Conservation (phyloP, 225 moss, liverwort and hornwort species). For the Neckera pumila region DNA sequence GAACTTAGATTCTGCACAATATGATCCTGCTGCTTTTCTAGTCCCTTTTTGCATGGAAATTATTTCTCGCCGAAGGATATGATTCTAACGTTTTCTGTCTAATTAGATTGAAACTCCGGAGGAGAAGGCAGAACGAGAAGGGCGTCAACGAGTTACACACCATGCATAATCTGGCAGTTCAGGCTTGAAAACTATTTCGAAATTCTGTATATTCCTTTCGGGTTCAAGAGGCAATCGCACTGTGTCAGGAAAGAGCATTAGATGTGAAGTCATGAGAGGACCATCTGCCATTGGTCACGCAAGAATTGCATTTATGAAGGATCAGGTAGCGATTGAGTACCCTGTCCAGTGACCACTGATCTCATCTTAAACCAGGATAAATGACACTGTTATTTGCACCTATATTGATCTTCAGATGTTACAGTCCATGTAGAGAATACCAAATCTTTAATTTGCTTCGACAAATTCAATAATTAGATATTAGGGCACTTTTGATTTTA, state of each 20-base stretch:
- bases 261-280: neutral
- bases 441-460: neutral
- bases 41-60: neutral
- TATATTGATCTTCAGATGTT: neutral
- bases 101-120: conserved; percentile 76
- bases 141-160: conserved; percentile 53
- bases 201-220: neutral
- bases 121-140: conserved; percentile 77
- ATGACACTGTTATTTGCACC: neutral
- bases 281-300: neutral
- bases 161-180: conserved; percentile 7
- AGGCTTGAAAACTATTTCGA: neutral
- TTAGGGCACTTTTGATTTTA: neutral
- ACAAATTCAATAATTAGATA: too few species aligned
- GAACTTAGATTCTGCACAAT: neutral
- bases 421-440: too few species aligned
- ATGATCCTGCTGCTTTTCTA: neutral
- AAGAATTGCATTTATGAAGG: neutral
- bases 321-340: neutral
- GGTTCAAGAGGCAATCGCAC: neutral
- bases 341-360: neutral
- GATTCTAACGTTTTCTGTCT: neutral
- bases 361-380: neutral
- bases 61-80: neutral
- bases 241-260: neutral